Evolutionary conservation across 225 moss, liverwort and hornwort genomes (phyloP), one percentile per base, ranked within the genome.

Genomic region (Asterella californica): DNA sequence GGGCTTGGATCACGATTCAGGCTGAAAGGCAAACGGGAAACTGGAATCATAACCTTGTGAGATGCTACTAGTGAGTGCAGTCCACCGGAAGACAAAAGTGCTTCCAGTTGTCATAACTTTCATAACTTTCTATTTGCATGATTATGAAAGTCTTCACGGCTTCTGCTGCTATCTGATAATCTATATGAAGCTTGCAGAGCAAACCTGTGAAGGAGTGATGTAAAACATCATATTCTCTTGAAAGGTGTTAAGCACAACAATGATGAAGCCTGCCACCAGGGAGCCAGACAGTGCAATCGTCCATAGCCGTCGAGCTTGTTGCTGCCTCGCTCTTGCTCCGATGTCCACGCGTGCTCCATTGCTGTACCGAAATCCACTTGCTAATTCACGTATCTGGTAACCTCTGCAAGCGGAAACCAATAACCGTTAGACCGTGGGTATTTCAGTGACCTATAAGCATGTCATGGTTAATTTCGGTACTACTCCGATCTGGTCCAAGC

Each of bases 181-280:
- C 25, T 45, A 46, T 6, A 45, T 24, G 53, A 75, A 75, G 33
- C 6, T 49, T 3, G 22, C 27, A 34, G 10, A 34, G 46, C 27
- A n/a, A 74, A 89, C 96, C 96, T 94, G 89, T 36, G 96, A 89
- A 83, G 96, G 96, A 12, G 96, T 96, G 48, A 96, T 86, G 69
- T 94, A 96, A 71, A 81, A 96, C 94, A 94, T 89, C 80, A 96
- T 89, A 83, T 96, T 96, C 87, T 96, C 91, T 91, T 96, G 96
- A 81, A 94, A 94, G 37, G 94, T 88, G 74, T 96, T 96, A 72
- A 96, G 85, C 68, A 96, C 84, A 74, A 96, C 83, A 76, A 96
- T 92, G 38, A 92, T 84, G 83, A 96, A 94, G 77, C 94, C 96
- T 37, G 96, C 94, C 63, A 96, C 90, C 61, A 90, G 82, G 71